A percentile compares a stretch with the other conserved stretches of the same genome.
Evolutionary conservation across 345 rosid species (phyloP).

Genomic region (Firmiana major): DNA sequence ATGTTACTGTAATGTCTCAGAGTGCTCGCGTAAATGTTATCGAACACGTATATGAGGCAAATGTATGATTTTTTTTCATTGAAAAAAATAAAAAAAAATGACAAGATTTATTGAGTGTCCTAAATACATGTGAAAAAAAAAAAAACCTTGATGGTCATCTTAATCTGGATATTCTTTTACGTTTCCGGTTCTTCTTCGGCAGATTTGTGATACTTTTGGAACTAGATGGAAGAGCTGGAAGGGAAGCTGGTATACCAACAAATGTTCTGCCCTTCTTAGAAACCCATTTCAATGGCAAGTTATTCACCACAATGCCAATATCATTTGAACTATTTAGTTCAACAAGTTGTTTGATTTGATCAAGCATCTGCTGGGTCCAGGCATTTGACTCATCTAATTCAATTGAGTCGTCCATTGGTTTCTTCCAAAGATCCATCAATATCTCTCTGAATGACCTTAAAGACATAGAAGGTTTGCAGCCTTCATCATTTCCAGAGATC

Average conservation of each 20-base stretch:
- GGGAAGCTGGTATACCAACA: constrained; percentile 65
- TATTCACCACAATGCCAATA: constrained; percentile 56
- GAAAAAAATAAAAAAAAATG: background rate
- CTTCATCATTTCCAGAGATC: constrained; percentile 44
- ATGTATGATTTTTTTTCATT: background rate
- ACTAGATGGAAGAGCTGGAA: constrained; percentile 33
- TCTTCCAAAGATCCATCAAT: constrained; percentile 47
- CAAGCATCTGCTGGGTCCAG: constrained; percentile 71
- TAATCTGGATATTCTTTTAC: constrained; percentile 48
- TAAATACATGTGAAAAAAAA: too few relatives aligned
- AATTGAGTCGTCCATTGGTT: constrained; percentile 75
- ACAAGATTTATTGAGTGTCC: too few relatives aligned
- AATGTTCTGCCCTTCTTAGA: constrained; percentile 75
- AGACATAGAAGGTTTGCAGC: constrained; percentile 59
- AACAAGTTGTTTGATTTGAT: constrained; percentile 72
- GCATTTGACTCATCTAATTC: constrained; percentile 67
- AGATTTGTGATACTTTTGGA: constrained; percentile 23
- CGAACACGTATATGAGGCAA: background rate
- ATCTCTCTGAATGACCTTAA: constrained; percentile 54
- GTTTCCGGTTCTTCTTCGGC: constrained; percentile 37
- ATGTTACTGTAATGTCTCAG: background rate
- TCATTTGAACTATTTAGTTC: constrained; percentile 51
- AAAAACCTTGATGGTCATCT: constrained; percentile 22
- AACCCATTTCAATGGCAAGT: constrained; percentile 71
- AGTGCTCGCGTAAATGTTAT: background rate